Evolutionary conservation across 495 filamentous ascomycete species (phyloP).

Genomic region (Haplographium delicatum): DNA sequence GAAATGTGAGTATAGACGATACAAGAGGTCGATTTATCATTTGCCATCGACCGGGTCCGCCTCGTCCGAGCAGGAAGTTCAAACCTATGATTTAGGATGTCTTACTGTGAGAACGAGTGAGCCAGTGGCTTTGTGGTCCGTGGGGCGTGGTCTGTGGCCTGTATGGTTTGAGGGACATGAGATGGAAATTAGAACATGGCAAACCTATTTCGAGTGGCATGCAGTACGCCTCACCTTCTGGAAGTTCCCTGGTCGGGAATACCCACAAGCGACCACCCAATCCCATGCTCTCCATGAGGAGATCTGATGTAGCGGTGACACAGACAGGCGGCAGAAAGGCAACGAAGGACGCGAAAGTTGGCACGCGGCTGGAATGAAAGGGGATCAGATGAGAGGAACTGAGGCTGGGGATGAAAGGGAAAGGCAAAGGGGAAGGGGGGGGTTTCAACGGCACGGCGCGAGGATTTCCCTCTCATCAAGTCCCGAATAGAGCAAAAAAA

Average conservation of each 20-base stretch:
- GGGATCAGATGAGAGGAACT: neutral
- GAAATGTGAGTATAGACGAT: neutral
- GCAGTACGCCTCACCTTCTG: slow-evolving; percentile 8
- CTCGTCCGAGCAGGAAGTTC: neutral
- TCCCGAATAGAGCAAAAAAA: neutral
- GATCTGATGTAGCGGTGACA: neutral
- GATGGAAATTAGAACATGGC: neutral
- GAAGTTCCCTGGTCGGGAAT: slow-evolving; percentile 1
- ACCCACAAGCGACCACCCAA: neutral
- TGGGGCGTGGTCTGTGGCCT: neutral
- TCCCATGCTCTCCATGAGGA: neutral
- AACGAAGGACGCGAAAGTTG: too few relatives aligned
- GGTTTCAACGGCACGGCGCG: slow-evolving; percentile 3
- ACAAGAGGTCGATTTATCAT: neutral
- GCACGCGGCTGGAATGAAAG: too few relatives aligned
- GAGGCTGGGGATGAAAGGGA: neutral
- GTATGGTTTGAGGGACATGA: neutral
- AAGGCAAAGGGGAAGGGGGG: too few relatives aligned
- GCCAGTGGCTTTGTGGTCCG: neutral
- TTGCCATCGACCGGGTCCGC: neutral
- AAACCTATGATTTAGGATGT: neutral
- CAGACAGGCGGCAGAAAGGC: neutral
- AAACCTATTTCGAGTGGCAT: neutral
- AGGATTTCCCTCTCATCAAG: neutral
- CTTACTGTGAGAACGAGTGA: neutral